phyloP scores from a whole-genome alignment of 352 stramenopile species.

The Phytophthora melonis region DNA sequence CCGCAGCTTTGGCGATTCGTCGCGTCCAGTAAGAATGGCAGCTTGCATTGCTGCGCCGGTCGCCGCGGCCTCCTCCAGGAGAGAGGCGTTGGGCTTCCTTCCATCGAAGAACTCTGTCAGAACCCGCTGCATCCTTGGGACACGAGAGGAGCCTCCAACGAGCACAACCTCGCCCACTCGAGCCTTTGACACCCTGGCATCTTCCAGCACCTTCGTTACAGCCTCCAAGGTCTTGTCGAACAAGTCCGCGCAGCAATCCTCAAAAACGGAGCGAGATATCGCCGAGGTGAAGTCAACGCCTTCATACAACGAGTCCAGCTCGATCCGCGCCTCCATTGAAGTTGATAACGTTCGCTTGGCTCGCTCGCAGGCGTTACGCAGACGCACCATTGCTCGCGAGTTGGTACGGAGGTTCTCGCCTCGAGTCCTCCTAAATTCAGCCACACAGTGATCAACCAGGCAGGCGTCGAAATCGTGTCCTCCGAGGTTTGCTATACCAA shows the following conservation, averaged over 20 bases:
- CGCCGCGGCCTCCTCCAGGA: background rate
- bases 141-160: conserved; percentile 4
- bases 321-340: background rate
- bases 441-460: conserved; percentile 6
- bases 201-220: background rate
- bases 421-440: background rate
- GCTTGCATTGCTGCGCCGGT: background rate
- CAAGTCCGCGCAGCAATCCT: background rate
- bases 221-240: conserved; percentile 1
- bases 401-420: background rate
- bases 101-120: conserved; percentile 9
- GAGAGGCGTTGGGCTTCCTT: background rate
- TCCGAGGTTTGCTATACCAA: background rate
- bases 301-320: conserved; percentile 4
- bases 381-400: background rate
- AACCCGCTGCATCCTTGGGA: background rate
- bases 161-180: conserved; percentile 2
- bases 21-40: background rate
- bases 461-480: conserved; percentile 3
- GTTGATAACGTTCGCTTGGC: background rate
- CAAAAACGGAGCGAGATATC: background rate
- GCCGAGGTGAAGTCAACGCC: background rate
- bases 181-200: background rate
- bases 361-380: conserved; percentile 8
- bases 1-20: background rate